phyloP scores from a whole-genome alignment of 441 rosid species.

The Theobroma grandiflorum region DNA sequence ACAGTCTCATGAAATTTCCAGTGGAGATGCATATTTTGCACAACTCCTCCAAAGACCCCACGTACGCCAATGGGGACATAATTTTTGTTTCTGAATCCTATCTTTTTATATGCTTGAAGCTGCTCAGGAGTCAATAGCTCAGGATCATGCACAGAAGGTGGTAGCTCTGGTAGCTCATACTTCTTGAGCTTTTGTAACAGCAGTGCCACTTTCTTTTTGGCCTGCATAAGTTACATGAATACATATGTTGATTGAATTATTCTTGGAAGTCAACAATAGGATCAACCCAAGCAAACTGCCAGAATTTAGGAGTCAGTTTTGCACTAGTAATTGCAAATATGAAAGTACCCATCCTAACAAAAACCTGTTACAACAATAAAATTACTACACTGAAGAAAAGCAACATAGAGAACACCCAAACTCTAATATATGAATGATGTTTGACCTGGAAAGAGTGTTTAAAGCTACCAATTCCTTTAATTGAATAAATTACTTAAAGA shows the following conservation, averaged over 20 bases:
- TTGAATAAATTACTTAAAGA: background rate
- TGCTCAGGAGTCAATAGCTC: slow-evolving; percentile 91
- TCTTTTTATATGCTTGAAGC: slow-evolving; percentile 86
- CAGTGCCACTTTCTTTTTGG: slow-evolving; percentile 94
- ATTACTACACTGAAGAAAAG: background rate
- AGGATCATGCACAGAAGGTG: slow-evolving; percentile 88
- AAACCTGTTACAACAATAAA: background rate
- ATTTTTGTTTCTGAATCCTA: slow-evolving; percentile 90
- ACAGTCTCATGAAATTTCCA: slow-evolving; percentile 99
- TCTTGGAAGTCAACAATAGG: background rate
- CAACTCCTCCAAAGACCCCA: slow-evolving; percentile 99
- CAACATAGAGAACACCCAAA: background rate
- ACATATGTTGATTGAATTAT: background rate
- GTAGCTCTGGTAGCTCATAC: slow-evolving; percentile 93
- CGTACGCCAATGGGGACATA: slow-evolving; percentile 98
- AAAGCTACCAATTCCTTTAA: background rate
- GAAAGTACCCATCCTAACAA: background rate
- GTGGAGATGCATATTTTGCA: slow-evolving; percentile 98
- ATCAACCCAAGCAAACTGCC: background rate
- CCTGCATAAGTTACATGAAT: slow-evolving; percentile 51
- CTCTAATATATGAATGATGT: background rate
- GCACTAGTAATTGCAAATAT: background rate
- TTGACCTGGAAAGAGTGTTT: background rate
- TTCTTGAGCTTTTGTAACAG: slow-evolving; percentile 92
- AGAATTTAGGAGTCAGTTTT: background rate